Percentiles rank a stretch among this genome's conserved stretches.
Evolutionary conservation across 805 yeast species (phyloP).

Genomic region (Pichia sporocuriosa): DNA sequence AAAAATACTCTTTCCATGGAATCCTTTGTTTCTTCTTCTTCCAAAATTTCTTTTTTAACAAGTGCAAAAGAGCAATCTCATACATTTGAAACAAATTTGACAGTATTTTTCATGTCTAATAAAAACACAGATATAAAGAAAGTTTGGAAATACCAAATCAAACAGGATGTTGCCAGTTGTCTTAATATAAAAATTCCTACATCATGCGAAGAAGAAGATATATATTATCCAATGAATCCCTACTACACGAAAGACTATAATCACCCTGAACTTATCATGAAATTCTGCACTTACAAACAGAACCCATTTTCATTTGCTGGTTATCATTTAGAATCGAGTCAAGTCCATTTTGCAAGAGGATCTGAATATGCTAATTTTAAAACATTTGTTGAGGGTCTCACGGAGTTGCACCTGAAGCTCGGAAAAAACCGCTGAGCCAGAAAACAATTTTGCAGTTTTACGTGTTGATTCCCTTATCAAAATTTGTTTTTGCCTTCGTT

Average conservation of each 20-base stretch:
- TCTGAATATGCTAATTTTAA: too few relatives aligned
- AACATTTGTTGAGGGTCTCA: too few relatives aligned
- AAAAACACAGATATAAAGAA: constrained; percentile 2
- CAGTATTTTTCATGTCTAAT: constrained; percentile 16
- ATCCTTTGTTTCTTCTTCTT: too few relatives aligned
- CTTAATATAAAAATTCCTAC: background rate
- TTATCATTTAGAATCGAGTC: constrained; percentile 1
- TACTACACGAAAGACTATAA: background rate
- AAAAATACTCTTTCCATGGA: too few relatives aligned
- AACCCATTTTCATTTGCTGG: constrained; percentile 12
- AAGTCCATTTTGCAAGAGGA: too few relatives aligned
- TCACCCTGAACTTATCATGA: constrained; percentile 11
- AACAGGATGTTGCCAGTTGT: background rate
- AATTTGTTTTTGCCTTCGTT: too few relatives aligned
- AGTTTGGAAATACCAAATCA: background rate
- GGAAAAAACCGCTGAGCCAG: too few relatives aligned
- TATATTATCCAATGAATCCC: constrained; percentile 7
- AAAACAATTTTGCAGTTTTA: too few relatives aligned
- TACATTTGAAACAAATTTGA: constrained; percentile 8
- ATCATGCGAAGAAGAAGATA: background rate
- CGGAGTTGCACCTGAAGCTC: too few relatives aligned
- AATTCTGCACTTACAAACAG: constrained; percentile 9
- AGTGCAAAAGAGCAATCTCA: background rate
- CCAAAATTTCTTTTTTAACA: background rate
- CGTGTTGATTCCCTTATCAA: too few relatives aligned